Conservation (phyloP, 2,329 filamentous ascomycete genomes). For the Fusarium aywerte region DNA sequence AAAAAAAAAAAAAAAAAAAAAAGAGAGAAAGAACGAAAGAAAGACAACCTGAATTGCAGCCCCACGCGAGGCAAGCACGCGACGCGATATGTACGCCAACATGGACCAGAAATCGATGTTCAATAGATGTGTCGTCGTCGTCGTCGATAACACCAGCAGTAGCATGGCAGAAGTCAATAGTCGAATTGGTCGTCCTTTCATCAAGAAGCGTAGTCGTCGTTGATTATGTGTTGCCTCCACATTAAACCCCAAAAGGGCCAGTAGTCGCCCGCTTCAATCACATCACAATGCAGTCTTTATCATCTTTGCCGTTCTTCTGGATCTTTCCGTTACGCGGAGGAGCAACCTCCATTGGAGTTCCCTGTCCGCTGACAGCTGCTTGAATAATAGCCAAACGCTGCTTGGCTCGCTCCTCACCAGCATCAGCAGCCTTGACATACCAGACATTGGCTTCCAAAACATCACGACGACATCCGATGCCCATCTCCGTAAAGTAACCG, state of each 20-base stretch:
- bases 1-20: too few relatives aligned
- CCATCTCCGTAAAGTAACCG: conserved; percentile 98
- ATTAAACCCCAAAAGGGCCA: conserved; percentile 16
- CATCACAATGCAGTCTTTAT: conserved; percentile 70
- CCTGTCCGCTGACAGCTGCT: conserved; percentile 74
- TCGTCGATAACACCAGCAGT: neutral
- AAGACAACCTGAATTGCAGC: conserved; percentile 28
- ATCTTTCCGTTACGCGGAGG: conserved; percentile 63
- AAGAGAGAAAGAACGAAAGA: too few relatives aligned
- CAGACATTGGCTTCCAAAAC: conserved; percentile 97
- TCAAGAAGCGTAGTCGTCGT: conserved; percentile 25
- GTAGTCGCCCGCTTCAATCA: conserved; percentile 45
- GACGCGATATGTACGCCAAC: conserved; percentile 35
- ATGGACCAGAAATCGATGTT: conserved; percentile 30
- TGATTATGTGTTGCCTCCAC: conserved; percentile 37
- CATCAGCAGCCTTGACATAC: conserved; percentile 96
- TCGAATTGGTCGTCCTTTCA: conserved; percentile 1
- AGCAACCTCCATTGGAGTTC: conserved; percentile 66
- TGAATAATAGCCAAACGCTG: conserved; percentile 87
- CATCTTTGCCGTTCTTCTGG: conserved; percentile 60
- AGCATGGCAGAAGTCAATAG: conserved; percentile 4
- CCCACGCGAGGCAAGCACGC: conserved; percentile 12
- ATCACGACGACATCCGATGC: conserved; percentile 93
- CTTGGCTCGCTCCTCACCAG: conserved; percentile 89
- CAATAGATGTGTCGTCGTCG: conserved; percentile 12